Evolutionary conservation across 2,329 filamentous ascomycete species (phyloP), one percentile per base, ranked within the genome.

Genomic region (Exophiala phaeomuriformis): DNA sequence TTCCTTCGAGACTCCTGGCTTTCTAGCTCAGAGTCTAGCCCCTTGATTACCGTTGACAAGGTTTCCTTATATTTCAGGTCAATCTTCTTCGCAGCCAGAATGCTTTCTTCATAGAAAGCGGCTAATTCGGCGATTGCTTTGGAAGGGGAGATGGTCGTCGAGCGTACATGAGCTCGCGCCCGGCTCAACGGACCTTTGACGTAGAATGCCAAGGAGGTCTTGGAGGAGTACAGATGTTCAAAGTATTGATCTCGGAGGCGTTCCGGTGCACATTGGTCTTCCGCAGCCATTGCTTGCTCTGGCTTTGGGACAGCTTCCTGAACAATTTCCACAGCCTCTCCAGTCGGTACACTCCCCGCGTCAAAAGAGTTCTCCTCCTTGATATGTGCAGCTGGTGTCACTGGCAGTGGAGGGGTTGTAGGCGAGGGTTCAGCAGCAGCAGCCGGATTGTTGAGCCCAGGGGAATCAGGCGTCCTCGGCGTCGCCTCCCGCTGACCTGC

Each of bases 121-220:
- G 66, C 59, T 3, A 75, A 61, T 5, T 68, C 65, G 1, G 51
- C 42, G 27, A 65, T 57, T 1, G 60, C 63, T 43, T 55, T 61
- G 4, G 60, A 44, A 8, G 63, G 58, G 29, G 63, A 56, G 33
- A 19, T 19, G 19, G 55, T 65, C 7, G 63, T 53, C 6, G 63
- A 61, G 52, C 69, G 67, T 32, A 71, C 70, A 47, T 68, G 66
- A 37, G 65, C 69, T 32, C 75, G 70, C 30, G 71, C 74, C 30
- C 75, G 71, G 9, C 73, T 68, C 47, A 77, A 63, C 10, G 75
- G 74, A 3, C 75, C 74, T 64, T 77, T 77, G 35, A 73, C 73
- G 61, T 76, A 77, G 60, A 76, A 77, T 50, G 74, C 75, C 50
- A 77, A 64, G 30, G 73, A 75, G n/a, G 73, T 71, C 67, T 74